Percentiles rank a stretch among this genome's conserved stretches.
Conservation (phyloP, 345 rosid genomes). For the Cardamine resedifolia region DNA sequence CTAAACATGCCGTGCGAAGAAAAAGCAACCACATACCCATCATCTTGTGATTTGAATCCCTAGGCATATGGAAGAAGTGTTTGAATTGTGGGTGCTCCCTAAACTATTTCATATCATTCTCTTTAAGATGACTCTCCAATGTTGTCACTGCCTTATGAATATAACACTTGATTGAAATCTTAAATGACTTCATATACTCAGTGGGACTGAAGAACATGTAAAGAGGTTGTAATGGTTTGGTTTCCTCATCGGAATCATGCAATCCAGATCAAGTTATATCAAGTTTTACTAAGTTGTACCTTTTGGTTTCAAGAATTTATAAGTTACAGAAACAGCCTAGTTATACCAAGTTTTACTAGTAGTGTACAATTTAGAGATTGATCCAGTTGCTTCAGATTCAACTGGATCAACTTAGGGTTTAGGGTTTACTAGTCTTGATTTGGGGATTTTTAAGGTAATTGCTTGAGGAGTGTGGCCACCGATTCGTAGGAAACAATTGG, state of each 20-base stretch:
- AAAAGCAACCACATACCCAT: background rate
- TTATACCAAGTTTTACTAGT: too few relatives aligned
- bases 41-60: background rate
- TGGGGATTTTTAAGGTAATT: background rate
- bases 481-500: background rate
- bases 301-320: background rate
- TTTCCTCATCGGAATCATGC: background rate
- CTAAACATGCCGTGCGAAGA: background rate
- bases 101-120: too few relatives aligned
- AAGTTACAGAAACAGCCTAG: background rate
- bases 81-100: too few relatives aligned
- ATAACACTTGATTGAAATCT: background rate
- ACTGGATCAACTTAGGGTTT: too few relatives aligned
- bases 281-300: too few relatives aligned
- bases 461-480: background rate
- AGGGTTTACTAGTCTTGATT: too few relatives aligned
- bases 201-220: background rate
- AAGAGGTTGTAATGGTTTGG: background rate
- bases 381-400: too few relatives aligned
- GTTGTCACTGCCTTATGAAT: constrained; percentile 4
- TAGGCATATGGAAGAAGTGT: background rate
- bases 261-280: background rate
- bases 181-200: background rate
- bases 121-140: too few relatives aligned
- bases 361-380: background rate